Base-by-base conservation (phyloP, 495 filamentous ascomycete genomes). In the Penicillium arizonense region DNA sequence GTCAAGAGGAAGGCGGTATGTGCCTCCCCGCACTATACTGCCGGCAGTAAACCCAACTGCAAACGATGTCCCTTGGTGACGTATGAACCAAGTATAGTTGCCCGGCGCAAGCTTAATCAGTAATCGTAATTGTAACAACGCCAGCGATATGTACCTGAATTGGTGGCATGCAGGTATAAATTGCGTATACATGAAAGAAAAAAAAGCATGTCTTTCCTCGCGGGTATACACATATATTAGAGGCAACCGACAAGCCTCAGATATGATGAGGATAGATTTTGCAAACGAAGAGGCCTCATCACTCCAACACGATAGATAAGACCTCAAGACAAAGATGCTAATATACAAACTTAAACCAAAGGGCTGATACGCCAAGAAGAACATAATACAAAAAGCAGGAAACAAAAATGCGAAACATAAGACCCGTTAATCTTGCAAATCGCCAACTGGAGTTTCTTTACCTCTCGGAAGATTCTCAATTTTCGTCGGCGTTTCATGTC, bases 1-100 rank as follows among this genome's bases (percentile, higher is more conserved):
- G 41, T 45, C 21, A 32, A 54, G 35, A 5, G 53, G 55, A 58
- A 64, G 55, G 65, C 64, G 66, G 65, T 71, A 59, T 59, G 45
- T 0, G 3, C 23, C 6, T 49, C 48, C 38, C 47, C 48, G 18
- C 48, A 50, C 12, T 18, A 43, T 43, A 43, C 39, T 50, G 48
- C 47, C 24, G 38, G 37, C 47, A 26, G n/a, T 7, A 49, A 32
- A 13, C 9, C 7, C 21, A 40, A n/a, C 14, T n/a, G 14, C 3
- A 39, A n/a, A 23, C 20, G 18, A 24, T 23, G 16, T 41, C 18
- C 16, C 41, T 24, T 20, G 37, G 13, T 39, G 20, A 39, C 37
- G 37, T 39, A 39, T 30, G 8, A 30, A 30, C 28, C 2, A 7
- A 30, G 2, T 30, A 30, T 30, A 30, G 5, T 30, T 30, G 28